Evolutionary conservation across 768 basidiomycete species (phyloP), one percentile per base, ranked within the genome.

Genomic region (Hydnum rufescens): DNA sequence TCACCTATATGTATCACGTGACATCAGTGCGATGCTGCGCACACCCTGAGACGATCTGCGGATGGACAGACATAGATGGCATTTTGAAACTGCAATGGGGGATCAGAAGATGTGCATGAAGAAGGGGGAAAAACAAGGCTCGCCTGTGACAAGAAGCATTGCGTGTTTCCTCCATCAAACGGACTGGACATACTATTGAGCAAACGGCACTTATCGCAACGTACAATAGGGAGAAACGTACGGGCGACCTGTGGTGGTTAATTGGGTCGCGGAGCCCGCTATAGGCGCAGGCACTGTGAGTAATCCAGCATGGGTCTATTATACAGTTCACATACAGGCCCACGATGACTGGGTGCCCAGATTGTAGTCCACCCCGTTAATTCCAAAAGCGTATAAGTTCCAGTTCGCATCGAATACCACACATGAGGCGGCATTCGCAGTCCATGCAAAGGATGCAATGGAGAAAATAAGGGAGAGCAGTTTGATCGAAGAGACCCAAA

Each of bases 311-410:
- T 28, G 44, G 44, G 44, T 16, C 1, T 16, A 26, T 8, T 8
- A 47, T 8, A 1, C 13, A 8, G 44, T 8, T 16, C 44, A 47
- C 36, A 39, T 25, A 47, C 44, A 8, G 25, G 26, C 26, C 44
- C 44, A 47, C 8, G 13, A 8, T 26, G 44, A 47, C 8, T 13
- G 8, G 16, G 44, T 28, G 26, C 44, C 44, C 49, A 83, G 78
- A 58, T 75, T 77, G 68, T 82, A 90, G 64, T 95, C 90, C 60
- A 83, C 80, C 54, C 77, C 80, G 53, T 79, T 75, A 55, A 86
- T 74, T 52, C 83, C 85, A 62, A 96, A 86, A 22, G 80, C 84
- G 51, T 86, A 76, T 51, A 96, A 73, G 64, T 92, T 87, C 77
- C 80, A 89, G 59, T 66, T 68, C 42, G 70, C 60, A 61, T 93